Percentiles rank a stretch among this genome's conserved stretches.
phyloP scores from a whole-genome alignment of 2,329 filamentous ascomycete species.

The Didymellaceae sp. region DNA sequence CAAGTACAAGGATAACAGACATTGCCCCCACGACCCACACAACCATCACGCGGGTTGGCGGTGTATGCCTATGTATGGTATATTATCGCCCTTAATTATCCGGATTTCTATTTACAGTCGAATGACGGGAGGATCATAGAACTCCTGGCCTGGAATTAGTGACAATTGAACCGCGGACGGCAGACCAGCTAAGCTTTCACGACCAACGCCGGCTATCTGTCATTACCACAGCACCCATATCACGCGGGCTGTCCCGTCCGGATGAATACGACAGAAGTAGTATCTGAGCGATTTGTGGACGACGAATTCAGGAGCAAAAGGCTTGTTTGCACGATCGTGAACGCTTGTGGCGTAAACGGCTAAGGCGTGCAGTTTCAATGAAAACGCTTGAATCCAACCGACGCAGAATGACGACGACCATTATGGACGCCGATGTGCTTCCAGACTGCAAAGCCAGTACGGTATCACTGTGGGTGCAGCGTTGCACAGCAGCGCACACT shows the following conservation, averaged over 20 bases:
- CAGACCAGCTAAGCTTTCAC: conserved; percentile 11
- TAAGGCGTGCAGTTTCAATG: conserved; percentile 14
- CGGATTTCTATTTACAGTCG: conserved; percentile 1
- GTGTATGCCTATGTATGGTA: neutral
- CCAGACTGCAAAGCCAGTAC: conserved; percentile 20
- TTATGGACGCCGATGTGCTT: neutral
- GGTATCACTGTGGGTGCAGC: conserved; percentile 16
- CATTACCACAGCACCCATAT: conserved; percentile 1
- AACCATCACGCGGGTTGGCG: neutral
- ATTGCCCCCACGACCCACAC: conserved; percentile 7
- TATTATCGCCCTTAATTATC: conserved; percentile 4
- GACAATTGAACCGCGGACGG: neutral
- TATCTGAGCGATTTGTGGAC: conserved; percentile 1
- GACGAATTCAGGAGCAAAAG: neutral
- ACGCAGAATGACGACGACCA: conserved; percentile 2
- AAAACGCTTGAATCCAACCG: conserved; percentile 1
- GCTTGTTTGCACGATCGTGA: conserved; percentile 13
- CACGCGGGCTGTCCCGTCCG: conserved; percentile 6
- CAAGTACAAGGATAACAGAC: neutral
- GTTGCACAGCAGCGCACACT: conserved; percentile 36
- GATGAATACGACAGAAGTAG: neutral
- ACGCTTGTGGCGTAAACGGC: conserved; percentile 18
- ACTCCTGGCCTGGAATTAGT: neutral
- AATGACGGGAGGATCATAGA: neutral
- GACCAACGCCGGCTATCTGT: conserved; percentile 6